These are phyloP conservation scores for Melocanna baccifera DNA, from an alignment of 176 grass and related monocot species.

Conservation along the genomic window DNA sequence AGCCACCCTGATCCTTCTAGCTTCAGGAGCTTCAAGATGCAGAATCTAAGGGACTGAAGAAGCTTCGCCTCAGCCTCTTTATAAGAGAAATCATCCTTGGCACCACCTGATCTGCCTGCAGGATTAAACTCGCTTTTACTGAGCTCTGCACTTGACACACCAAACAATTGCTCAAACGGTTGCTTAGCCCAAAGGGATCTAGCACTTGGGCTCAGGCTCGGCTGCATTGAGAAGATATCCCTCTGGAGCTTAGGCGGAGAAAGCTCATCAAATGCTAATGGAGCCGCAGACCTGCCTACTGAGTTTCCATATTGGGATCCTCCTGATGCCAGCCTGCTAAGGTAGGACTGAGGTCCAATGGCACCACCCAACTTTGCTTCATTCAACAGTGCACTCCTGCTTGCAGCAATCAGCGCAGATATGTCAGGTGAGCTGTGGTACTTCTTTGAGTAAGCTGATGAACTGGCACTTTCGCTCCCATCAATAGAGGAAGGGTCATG, in stretches of 20 bases:
- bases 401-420: conserved; percentile 92
- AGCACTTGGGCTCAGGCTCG: conserved; percentile 48
- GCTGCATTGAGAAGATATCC: conserved; percentile 56
- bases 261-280: conserved; percentile 69
- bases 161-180: conserved; percentile 86
- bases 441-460: conserved; percentile 77
- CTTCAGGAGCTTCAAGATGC: conserved; percentile 72
- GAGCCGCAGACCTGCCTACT: conserved; percentile 46
- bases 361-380: conserved; percentile 66
- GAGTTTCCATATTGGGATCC: conserved; percentile 59
- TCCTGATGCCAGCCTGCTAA: conserved; percentile 62
- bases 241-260: conserved; percentile 55
- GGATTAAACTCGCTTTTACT: conserved; percentile 40
- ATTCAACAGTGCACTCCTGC: conserved; percentile 58
- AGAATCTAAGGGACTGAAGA: conserved; percentile 70
- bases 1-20: conserved; percentile 85
- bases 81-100: conserved; percentile 61
- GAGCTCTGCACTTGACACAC: conserved; percentile 47
- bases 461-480: conserved; percentile 42
- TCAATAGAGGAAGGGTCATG: conserved; percentile 65
- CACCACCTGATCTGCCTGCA: conserved; percentile 38
- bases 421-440: conserved; percentile 99
- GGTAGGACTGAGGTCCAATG: conserved; percentile 59
- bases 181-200: conserved; percentile 95
- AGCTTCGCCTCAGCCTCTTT: conserved; percentile 72